Base-by-base conservation (phyloP, 495 filamentous ascomycete species). In the Tuber melanosporum region DNA sequence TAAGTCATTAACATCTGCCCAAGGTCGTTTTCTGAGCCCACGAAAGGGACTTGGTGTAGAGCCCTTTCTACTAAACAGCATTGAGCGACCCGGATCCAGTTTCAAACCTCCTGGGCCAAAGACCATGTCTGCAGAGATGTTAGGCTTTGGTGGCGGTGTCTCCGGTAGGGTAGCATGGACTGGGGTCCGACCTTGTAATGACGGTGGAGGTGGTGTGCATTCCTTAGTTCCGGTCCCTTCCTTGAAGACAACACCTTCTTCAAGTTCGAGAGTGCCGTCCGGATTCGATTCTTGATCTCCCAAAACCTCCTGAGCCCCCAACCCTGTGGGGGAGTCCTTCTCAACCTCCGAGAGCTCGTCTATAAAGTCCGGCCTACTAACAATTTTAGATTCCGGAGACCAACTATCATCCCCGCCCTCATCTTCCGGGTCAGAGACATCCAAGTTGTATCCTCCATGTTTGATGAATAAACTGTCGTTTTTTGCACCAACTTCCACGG, bases 401-500 rank as follows among this genome's bases (percentile, higher is more conserved):
- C 57, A 66, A 36, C 57, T 19, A 7, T 74, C 62, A 1, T 17
- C 72, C 3, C 74, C 80, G 17, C 70, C 81, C 2, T 72, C 77
- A 41, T 82, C 81, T 3, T 82, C 81, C 1, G 81, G 81, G 42
- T 83, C 81, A 19, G 75, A 83, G 57, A 83, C 71, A 75, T 83
- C 81, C 0, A 83, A 73, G 72, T 77, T 78, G n/a, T 83, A 83
- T 20, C 73, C 74, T 10, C 81, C 81, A 57, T 83, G 78, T 41
- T 74, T 70, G 26, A 75, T 45, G 32, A 83, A 83, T 26, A 83
- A 41, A 41, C 73, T 76, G 47, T 83, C 81, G 20, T 75, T 73
- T 36, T 57, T 57, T 8, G 36, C 47, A 32, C 70, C 72, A 66
- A 36, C 26, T 36, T 66, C 57, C 57, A 66, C 26, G 4, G 26